Percentiles rank a stretch among this genome's conserved stretches.
phyloP scores from a whole-genome alignment of 225 moss, liverwort and hornwort species.

The Physcomitrium patens region DNA sequence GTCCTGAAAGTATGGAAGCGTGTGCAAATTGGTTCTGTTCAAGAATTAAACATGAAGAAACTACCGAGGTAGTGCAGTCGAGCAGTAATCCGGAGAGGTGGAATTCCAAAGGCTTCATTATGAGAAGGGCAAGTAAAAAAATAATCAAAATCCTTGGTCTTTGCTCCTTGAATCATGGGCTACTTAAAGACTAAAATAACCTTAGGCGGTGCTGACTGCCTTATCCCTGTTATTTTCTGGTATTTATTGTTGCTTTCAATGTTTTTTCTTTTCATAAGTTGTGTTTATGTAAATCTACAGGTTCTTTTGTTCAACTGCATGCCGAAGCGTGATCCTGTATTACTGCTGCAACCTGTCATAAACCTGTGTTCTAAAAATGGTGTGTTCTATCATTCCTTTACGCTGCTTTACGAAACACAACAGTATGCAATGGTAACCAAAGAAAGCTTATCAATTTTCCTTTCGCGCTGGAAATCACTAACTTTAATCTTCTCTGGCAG shows the following conservation, averaged over 20 bases:
- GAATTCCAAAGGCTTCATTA: slow-evolving; percentile 51
- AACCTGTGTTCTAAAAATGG: slow-evolving; percentile 77
- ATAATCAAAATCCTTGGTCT: not conserved
- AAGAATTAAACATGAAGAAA: slow-evolving; percentile 48
- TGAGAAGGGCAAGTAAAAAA: slow-evolving; percentile 55
- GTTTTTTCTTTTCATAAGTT: slow-evolving; percentile 26
- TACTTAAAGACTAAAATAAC: too few relatives aligned
- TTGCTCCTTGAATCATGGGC: not conserved
- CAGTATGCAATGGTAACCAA: too few relatives aligned
- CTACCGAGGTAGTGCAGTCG: slow-evolving; percentile 19
- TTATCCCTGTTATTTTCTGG: slow-evolving; percentile 8
- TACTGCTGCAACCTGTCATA: slow-evolving; percentile 87
- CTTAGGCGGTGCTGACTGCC: not conserved
- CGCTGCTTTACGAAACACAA: slow-evolving; percentile 15
- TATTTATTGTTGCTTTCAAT: slow-evolving; percentile 9
- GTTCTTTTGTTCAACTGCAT: slow-evolving; percentile 98
- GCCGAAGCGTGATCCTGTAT: slow-evolving; percentile 88
- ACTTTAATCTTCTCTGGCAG: slow-evolving; percentile 47
- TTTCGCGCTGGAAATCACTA: not conserved
- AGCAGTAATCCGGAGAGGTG: slow-evolving; percentile 46
- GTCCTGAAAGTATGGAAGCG: slow-evolving; percentile 98
- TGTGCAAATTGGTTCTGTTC: slow-evolving; percentile 95
- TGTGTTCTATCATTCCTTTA: slow-evolving; percentile 31
- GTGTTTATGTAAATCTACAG: slow-evolving; percentile 45
- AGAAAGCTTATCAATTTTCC: too few relatives aligned